Conservation (phyloP, 371 early-diverging fungal genomes). For the Fennellomyces sp. region DNA sequence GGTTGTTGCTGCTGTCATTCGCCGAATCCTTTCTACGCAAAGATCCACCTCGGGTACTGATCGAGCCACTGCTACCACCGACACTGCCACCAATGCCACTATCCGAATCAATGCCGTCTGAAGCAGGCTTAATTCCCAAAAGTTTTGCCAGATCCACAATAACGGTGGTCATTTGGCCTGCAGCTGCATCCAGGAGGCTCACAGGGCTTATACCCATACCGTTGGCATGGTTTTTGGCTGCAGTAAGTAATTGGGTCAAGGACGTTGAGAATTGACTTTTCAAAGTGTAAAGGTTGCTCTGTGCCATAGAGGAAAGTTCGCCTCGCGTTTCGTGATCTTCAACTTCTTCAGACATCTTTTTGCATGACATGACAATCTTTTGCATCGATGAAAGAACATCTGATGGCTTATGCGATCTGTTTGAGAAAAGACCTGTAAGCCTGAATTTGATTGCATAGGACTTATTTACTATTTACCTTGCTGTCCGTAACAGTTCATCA, state of each 20-base stretch:
- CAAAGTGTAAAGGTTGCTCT: conserved; percentile 38
- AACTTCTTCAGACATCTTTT: conserved; percentile 80
- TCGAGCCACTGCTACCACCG: too few relatives aligned
- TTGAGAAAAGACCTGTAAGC: neutral
- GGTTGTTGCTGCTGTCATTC: neutral
- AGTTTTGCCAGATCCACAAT: conserved; percentile 79
- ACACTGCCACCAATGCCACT: neutral
- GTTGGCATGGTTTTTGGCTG: conserved; percentile 81
- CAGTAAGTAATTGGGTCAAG: conserved; percentile 68
- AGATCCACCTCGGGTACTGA: neutral
- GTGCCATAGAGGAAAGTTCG: conserved; percentile 16
- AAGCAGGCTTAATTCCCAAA: conserved; percentile 49
- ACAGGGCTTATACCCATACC: conserved; percentile 71
- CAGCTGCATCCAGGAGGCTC: conserved; percentile 78
- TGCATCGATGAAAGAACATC: conserved; percentile 83
- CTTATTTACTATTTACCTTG: conserved; percentile 43
- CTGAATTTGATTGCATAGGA: neutral
- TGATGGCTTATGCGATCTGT: conserved; percentile 66
- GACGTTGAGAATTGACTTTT: conserved; percentile 67
- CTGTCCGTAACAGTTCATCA: conserved; percentile 74
- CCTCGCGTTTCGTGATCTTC: conserved; percentile 62
- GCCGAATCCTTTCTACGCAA: neutral
- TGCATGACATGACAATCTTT: conserved; percentile 81
- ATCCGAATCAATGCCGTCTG: neutral
- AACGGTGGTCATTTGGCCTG: conserved; percentile 72